Evolutionary conservation across 73 alveolate species (phyloP), one percentile per base, ranked within the genome.

Genomic region (Tetrahymena malaccensis): DNA sequence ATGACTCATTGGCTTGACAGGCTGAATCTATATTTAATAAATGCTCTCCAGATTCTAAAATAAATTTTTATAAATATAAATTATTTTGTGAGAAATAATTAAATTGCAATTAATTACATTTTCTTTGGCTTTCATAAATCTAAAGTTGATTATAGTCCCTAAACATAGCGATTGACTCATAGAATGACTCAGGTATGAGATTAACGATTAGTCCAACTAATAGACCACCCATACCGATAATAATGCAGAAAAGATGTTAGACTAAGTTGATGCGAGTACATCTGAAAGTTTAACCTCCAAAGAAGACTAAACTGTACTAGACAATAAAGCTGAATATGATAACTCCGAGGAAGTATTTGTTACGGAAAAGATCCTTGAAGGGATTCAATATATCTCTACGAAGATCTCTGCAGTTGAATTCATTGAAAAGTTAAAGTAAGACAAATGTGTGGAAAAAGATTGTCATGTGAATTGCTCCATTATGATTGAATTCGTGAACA

Each of bases 391-490:
- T 99, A 43, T 96, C 96, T 94, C 94, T 96, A 43, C 96, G 96
- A 85, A 98, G 95, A 95, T 98, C 97, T 85, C 99, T 94, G 33
- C 98, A 96, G 97, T 98, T 98, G 85, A 98, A 97, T 95, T 98
- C 98, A 85, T 98, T 98, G 98, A 97, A 98, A 56, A 97, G 98
- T 95, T 98, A 98, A 98, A 98, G 97, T 94, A 95, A 97, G 83
- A 98, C 99, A 93, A 98, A 98, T 17, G 97, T 96, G 84, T 98
- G 89, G 97, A 98, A 98, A 97, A 98, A 95, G 85, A 96, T 93
- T 56, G 99, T 98, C 96, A 94, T 96, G 56, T 94, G 57, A 15
- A 55, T 43, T 13, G 93, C 94, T 17, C 57, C 85, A 17, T 93
- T 85, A 11, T 50, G 35, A 89, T 89, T 93, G 27, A 44, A 35